Base-by-base conservation (phyloP, 441 rosid species). In the Gossypium davidsonii region DNA sequence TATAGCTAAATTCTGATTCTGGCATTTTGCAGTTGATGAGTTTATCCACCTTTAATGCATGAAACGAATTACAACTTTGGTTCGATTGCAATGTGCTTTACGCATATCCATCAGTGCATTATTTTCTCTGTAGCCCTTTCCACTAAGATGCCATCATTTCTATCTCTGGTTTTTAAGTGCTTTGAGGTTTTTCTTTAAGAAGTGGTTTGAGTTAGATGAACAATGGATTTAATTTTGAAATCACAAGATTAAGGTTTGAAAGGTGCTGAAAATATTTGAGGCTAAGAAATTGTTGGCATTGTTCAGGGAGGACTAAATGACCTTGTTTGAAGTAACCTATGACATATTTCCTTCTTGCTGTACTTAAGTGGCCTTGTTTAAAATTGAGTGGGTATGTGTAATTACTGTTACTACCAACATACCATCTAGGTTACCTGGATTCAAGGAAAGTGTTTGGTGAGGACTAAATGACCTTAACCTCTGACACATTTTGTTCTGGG, bases 361-460 rank as follows among this genome's bases (percentile, higher is more conserved):
- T 48, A n/a, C 39, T 20, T 70, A 6, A 70, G 49, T 69, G 73
- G 62, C 51, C 48, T 26, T 52, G 12, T 17, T 67, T 67, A 14
- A n/a, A 69, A 26, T 37, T 74, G 42, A 59, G 46, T 21, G 69
- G 9, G 46, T 49, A 12, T 21, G 9, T 44, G 31, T 44, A 11
- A 12, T 11, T 21, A 12, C 20, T 64, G 1, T 64, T 64, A 20
- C 10, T 63, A 63, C 49, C 67, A 53, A 37, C 26, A 8, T 18
- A 53, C 25, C 58, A 6, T 21, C 25, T 53, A 17, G 20, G 58
- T 53, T 53, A 18, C 21, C 58, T 21, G 10, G 58, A 18, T 21
- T 18, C 1, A 1, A 21, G 25, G 58, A 17, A 53, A 53, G 25
- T 53, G 21, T 21, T 53, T 21, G 21, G 58, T 11, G 58, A 53